phyloP scores from a whole-genome alignment of 176 grass and related monocot species.

The Carex pumila region DNA sequence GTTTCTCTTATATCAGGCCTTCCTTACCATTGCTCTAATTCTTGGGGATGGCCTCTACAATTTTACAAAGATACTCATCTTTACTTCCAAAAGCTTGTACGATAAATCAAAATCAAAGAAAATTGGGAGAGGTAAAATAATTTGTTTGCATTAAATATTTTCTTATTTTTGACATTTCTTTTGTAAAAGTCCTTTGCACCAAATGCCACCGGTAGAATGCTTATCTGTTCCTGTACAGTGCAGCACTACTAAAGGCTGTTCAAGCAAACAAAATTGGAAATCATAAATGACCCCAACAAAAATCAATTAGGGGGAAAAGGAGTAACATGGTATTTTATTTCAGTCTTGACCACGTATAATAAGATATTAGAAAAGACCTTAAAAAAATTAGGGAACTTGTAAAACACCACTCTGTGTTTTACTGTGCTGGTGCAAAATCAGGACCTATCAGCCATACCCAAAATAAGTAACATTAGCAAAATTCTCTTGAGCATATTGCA shows the following conservation, averaged over 20 bases:
- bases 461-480: not conserved
- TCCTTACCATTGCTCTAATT: conserved; percentile 88
- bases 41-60: conserved; percentile 92
- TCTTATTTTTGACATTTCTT: not conserved
- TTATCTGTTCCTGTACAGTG: not conserved
- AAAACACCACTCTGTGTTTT: not conserved
- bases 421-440: not conserved
- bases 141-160: not conserved
- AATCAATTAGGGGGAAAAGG: not conserved
- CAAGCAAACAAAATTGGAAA: not conserved
- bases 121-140: conserved; percentile 46
- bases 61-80: conserved; percentile 64
- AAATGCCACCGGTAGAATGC: not conserved
- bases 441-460: not conserved
- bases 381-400: not conserved
- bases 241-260: not conserved
- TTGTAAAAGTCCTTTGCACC: not conserved
- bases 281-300: not conserved
- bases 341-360: not conserved
- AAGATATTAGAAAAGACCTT: not conserved
- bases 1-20: conserved; percentile 36
- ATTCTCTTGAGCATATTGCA: not conserved
- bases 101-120: conserved; percentile 34
- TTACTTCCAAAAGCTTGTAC: conserved; percentile 52
- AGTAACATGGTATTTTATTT: not conserved